Evolutionary conservation across 768 basidiomycete species (phyloP), one percentile per base, ranked within the genome.

Genomic region (Termitomyces bulborhizus): DNA sequence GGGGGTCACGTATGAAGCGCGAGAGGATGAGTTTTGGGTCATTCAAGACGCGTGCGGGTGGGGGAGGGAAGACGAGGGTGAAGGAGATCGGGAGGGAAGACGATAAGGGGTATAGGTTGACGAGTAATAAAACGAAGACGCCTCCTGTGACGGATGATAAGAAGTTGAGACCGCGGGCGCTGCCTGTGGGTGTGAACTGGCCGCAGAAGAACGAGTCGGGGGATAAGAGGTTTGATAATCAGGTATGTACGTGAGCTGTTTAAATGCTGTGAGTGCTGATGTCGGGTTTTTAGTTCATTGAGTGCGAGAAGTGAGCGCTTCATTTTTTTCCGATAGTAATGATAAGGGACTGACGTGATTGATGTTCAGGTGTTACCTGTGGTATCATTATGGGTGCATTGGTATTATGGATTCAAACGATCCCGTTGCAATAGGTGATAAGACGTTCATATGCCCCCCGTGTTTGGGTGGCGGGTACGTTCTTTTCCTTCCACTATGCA

Each of bases 361-460:
- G 6, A 13, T 46, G 29, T 3, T 26, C 31, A 78, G 77, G 5
- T 79, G 77, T 51, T 64, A 69, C 1, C 46, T 58, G 53, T 80
- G 80, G 81, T 81, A 77, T 53, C 81, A 82, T 53, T 77, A 74
- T 53, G 81, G 76, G 6, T 82, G 81, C 54, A 73, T 75, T 27
- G 79, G 73, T 15, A 65, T 81, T 39, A 46, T 16, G n/a, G 53
- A 46, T 12, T 43, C 64, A 2, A 65, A 61, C 0, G 79, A 82
- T 57, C 53, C 62, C 1, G 68, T 77, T n/a, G 54, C 77, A 29
- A 64, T 67, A 37, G 59, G 59, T 6, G 58, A 32, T 0, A 65
- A 62, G 11, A 55, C 60, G 31, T 81, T 77, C 55, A 57, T 61
- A 15, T 82, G 81, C 57, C 80, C 77, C 13, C 61, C 68, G 7